A percentile compares a stretch with the other conserved stretches of the same genome.
Conservation (phyloP, 108 stramenopile species). For the Cyclotella choctawhatcheeana region DNA sequence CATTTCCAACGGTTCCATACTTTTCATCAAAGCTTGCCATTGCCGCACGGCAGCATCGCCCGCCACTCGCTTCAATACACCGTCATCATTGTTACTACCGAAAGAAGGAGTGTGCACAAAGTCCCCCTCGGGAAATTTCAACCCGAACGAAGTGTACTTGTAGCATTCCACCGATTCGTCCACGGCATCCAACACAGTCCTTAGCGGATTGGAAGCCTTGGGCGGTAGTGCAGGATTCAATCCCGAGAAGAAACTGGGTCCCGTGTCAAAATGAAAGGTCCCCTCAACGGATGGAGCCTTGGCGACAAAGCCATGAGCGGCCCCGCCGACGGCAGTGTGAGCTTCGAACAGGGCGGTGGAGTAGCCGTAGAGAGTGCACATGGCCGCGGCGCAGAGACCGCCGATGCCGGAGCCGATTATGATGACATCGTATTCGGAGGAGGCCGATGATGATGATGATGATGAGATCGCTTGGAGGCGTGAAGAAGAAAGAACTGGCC, state of each 20-base stretch:
- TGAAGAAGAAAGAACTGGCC: too few species aligned
- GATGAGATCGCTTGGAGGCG: too few species aligned
- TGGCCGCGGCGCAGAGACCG: conserved; percentile 81
- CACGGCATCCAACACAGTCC: conserved; percentile 68
- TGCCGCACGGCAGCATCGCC: conserved; percentile 42
- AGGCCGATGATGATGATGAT: too few species aligned
- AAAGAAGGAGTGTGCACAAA: conserved; percentile 66
- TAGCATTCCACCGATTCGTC: conserved; percentile 67
- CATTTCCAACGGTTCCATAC: conserved; percentile 65
- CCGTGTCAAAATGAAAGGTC: conserved; percentile 86
- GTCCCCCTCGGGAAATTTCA: conserved; percentile 73
- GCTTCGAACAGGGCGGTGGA: conserved; percentile 78
- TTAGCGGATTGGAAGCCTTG: conserved; percentile 68
- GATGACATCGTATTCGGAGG: conserved; percentile 64
- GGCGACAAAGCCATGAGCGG: conserved; percentile 77
- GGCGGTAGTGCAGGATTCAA: conserved; percentile 64
- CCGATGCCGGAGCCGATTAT: conserved; percentile 87
- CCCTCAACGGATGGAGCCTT: conserved; percentile 41
- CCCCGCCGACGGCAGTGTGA: conserved; percentile 84
- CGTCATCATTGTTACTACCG: conserved; percentile 43
- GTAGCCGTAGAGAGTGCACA: conserved; percentile 80
- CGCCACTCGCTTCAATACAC: conserved; percentile 46
- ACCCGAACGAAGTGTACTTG: conserved; percentile 67
- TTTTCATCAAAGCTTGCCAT: conserved; percentile 62
- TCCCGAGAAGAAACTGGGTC: conserved; percentile 89